Evolutionary conservation across 192 early-diverging fungal genomes (phyloP).

Genomic region (Linnemannia exigua): DNA sequence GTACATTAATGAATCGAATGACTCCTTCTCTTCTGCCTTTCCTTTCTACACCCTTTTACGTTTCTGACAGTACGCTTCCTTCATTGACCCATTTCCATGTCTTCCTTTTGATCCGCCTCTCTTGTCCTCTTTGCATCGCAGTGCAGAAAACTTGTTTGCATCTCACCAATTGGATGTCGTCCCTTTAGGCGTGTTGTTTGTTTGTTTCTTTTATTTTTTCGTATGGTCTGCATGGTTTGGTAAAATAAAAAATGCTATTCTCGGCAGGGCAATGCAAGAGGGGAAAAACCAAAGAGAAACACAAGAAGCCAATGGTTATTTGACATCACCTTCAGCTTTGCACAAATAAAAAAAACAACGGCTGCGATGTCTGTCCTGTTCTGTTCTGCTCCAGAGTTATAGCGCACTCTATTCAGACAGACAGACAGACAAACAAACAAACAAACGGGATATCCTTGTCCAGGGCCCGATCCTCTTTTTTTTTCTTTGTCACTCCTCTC

Average conservation of each 20-base stretch:
- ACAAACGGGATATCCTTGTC: background rate
- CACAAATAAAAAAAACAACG: background rate
- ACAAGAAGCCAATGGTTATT: background rate
- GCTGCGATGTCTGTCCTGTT: background rate
- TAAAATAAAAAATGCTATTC: background rate
- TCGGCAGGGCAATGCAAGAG: background rate
- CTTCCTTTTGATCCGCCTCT: background rate
- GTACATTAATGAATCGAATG: too few species aligned
- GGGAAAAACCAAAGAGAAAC: background rate
- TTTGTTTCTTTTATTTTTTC: background rate
- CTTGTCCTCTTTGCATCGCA: background rate
- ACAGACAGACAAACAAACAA: background rate
- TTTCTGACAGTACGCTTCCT: background rate
- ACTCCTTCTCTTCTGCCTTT: too few species aligned
- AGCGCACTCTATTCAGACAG: too few species aligned
- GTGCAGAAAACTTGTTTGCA: background rate
- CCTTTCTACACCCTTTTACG: background rate
- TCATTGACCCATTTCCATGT: background rate
- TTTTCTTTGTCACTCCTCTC: background rate
- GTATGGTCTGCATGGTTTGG: background rate
- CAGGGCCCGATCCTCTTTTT: conserved; percentile 2
- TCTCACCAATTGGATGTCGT: background rate
- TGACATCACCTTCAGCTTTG: too few species aligned
- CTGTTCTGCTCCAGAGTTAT: background rate
- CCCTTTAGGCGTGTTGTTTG: background rate